Evolutionary conservation across 495 filamentous ascomycete species (phyloP).

Genomic region (Penicillium waksmanii): DNA sequence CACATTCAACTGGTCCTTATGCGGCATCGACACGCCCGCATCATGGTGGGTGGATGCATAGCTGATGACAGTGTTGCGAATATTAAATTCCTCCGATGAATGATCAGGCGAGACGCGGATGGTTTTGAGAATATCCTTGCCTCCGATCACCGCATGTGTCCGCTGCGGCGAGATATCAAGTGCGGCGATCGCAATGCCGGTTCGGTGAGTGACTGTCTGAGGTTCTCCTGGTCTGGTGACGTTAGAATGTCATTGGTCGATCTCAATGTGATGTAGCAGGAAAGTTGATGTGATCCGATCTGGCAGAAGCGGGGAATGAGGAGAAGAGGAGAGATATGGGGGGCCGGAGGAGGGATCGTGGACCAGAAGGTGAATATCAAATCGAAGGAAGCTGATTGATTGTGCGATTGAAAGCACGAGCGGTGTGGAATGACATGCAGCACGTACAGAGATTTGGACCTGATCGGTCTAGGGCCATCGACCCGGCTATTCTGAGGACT

Average conservation of each 20-base stretch:
- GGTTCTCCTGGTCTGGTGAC: slow-evolving; percentile 62
- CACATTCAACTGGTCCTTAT: slow-evolving; percentile 76
- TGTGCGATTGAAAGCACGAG: slow-evolving; percentile 10
- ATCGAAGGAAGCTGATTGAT: slow-evolving; percentile 3
- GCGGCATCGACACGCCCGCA: slow-evolving; percentile 52
- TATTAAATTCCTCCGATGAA: slow-evolving; percentile 77
- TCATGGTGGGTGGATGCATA: slow-evolving; percentile 66
- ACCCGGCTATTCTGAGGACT: slow-evolving; percentile 49
- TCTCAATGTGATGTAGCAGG: not conserved
- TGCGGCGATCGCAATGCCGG: slow-evolving; percentile 70
- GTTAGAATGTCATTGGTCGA: slow-evolving; percentile 29
- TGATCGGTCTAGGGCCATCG: slow-evolving; percentile 43
- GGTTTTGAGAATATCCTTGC: slow-evolving; percentile 83
- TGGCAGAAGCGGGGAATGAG: not conserved
- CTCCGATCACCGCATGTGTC: slow-evolving; percentile 77
- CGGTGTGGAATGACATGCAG: slow-evolving; percentile 30
- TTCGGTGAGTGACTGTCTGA: slow-evolving; percentile 73
- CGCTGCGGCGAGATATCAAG: slow-evolving; percentile 79
- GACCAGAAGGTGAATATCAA: slow-evolving; percentile 7
- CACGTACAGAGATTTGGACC: slow-evolving; percentile 48
- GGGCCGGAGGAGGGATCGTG: not conserved
- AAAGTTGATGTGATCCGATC: slow-evolving; percentile 7
- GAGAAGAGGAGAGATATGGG: not conserved
- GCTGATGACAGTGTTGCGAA: slow-evolving; percentile 74
- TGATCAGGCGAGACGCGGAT: slow-evolving; percentile 70